Percentiles rank a stretch among this genome's conserved stretches.
Conservation (phyloP, 345 rosid species). For the Camelina hispida region DNA sequence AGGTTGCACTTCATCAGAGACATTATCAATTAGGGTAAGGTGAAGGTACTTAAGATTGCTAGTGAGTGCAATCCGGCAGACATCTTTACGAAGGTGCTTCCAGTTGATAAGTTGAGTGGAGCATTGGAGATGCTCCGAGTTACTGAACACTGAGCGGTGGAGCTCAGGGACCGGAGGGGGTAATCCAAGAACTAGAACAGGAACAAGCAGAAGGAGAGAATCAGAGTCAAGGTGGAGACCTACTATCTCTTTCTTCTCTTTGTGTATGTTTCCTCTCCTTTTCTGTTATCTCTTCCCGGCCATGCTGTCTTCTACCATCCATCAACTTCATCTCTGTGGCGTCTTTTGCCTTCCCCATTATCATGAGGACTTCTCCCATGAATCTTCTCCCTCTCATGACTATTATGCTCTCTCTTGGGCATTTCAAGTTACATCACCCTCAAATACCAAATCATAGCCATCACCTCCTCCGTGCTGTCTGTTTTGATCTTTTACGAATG, state of each 20-base stretch:
- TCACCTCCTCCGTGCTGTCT: conserved; percentile 52
- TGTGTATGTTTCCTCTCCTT: conserved; percentile 27
- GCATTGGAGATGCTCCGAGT: too few species aligned
- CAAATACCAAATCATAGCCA: conserved; percentile 33
- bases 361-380: conserved; percentile 26
- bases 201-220: too few species aligned
- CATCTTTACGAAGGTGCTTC: too few species aligned
- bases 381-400: conserved; percentile 36
- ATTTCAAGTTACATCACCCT: conserved; percentile 30
- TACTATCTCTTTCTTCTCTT: conserved; percentile 34
- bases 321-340: conserved; percentile 31
- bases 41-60: too few species aligned
- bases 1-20: too few species aligned
- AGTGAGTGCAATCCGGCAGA: too few species aligned
- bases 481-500: conserved; percentile 30
- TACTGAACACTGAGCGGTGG: too few species aligned
- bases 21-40: too few species aligned
- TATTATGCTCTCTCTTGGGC: conserved; percentile 32
- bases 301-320: conserved; percentile 8
- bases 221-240: too few species aligned
- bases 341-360: conserved; percentile 41
- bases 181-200: too few species aligned
- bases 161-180: too few species aligned
- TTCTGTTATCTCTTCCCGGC: conserved; percentile 32
- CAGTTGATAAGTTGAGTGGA: too few species aligned